A percentile compares a stretch with the other conserved stretches of the same genome.
These are phyloP conservation scores for Lagerstroemia fauriei DNA, from an alignment of 441 rosid genomes.

Conservation along the genomic window DNA sequence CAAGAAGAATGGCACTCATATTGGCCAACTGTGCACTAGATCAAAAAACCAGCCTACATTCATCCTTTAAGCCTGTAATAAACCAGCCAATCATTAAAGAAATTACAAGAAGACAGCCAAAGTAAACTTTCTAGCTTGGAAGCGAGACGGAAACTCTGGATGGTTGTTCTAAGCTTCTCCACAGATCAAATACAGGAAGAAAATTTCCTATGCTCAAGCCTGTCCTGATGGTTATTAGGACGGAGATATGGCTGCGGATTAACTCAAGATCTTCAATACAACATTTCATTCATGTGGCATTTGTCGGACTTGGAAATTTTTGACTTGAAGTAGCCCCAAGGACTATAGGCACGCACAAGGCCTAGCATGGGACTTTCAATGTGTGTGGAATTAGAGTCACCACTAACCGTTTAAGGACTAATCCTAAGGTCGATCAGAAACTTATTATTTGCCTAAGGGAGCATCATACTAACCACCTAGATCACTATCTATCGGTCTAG, in stretches of 20 bases:
- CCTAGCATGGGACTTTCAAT: too few relatives aligned
- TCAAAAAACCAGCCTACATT: not conserved
- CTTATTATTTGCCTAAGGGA: too few relatives aligned
- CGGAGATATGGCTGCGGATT: not conserved
- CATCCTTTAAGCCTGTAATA: not conserved
- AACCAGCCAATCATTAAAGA: not conserved
- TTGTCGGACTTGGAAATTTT: too few relatives aligned
- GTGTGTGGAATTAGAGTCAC: too few relatives aligned
- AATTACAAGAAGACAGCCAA: not conserved
- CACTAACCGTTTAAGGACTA: too few relatives aligned
- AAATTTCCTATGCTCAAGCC: not conserved
- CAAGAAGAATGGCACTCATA: too few relatives aligned
- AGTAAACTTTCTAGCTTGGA: not conserved
- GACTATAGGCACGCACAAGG: too few relatives aligned
- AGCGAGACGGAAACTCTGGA: not conserved
- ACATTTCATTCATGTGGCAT: constrained; percentile 52
- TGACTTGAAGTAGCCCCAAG: too few relatives aligned
- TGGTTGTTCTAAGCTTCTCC: not conserved
- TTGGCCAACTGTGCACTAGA: not conserved
- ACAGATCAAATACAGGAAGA: not conserved
- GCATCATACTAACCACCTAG: too few relatives aligned
- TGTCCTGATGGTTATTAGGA: not conserved
- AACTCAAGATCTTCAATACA: constrained; percentile 32
- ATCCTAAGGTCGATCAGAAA: too few relatives aligned
- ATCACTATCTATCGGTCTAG: too few relatives aligned